Base-by-base conservation (phyloP, 2,329 filamentous ascomycete species). In the Atkinsonella texensis region DNA sequence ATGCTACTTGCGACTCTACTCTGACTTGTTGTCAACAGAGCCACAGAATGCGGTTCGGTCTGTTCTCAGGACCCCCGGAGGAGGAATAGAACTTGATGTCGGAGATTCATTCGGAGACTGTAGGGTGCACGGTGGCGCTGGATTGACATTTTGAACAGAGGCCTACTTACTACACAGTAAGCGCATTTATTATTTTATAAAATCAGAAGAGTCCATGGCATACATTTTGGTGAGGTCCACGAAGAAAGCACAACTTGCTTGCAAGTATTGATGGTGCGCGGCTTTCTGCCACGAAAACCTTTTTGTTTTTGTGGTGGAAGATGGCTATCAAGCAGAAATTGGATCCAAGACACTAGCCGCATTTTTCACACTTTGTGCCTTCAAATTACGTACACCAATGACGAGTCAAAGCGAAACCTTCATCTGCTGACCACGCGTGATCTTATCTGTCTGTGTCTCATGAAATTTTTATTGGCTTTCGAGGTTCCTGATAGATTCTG, bases 41-140 rank as follows among this genome's bases (percentile, higher is more conserved):
- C 67, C 85, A 89, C 69, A 83, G 85, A 54, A 83, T 88, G 77
- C 79, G 85, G 62, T 84, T 89, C 65, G 84, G 84, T 50, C 71
- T 88, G 54, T 87, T 89, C 65, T 85, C 83, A 54, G 81, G 82
- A 35, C 69, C 79, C 55, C 81, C 82, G 44, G 84, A 87, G 60
- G 83, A 86, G 52, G 61, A 55, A 38, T 54, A 54, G 53, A 28
- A 31, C 32, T 52, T 44, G 43, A 33, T 48, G 40, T 48, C 50
- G 47, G 48, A 52, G 40, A 39, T 52, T 20, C 49, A 45, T 33
- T 50, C 50, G 47, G 48, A 52, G 40, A 39, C 50, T 31, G 52
- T 46, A 40, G 31, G 47, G 31, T 43, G 50, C 39, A 28, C 43
- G 20, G 50, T 52, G 50, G 31, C 38, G 38, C 28, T 46, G 43